A percentile compares a stretch with the other conserved stretches of the same genome.
Evolutionary conservation across 306 rosid genomes (phyloP).

Genomic region (Dicorynia guianensis): DNA sequence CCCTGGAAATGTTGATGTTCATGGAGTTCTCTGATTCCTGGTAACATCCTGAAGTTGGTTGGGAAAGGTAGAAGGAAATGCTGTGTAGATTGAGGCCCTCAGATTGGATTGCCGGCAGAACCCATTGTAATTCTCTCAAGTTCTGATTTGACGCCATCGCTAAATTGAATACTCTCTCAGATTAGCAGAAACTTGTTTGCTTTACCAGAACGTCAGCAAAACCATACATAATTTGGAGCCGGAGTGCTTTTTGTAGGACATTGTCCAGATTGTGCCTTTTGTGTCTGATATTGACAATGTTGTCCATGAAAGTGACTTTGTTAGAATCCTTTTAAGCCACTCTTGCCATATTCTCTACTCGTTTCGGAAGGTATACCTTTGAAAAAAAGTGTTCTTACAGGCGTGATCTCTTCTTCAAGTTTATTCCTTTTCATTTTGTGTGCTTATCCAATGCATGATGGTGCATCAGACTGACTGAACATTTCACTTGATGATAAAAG

Average conservation of each 20-base stretch:
- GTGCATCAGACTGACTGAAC: constrained; percentile 24
- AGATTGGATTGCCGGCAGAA: constrained; percentile 57
- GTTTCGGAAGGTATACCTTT: constrained; percentile 40
- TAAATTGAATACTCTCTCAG: constrained; percentile 20
- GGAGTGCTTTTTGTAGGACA: constrained; percentile 23
- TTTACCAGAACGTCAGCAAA: constrained; percentile 31
- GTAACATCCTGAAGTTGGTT: constrained; percentile 66
- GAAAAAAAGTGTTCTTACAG: constrained; percentile 16
- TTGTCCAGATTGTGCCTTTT: constrained; percentile 41
- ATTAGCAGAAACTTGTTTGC: constrained; percentile 36
- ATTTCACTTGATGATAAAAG: neutral
- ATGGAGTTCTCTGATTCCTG: constrained; percentile 87
- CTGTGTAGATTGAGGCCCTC: constrained; percentile 61
- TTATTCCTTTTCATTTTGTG: constrained; percentile 23
- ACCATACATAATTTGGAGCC: neutral
- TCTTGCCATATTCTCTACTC: constrained; percentile 53
- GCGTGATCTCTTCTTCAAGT: constrained; percentile 28
- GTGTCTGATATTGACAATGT: constrained; percentile 30
- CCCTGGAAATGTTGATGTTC: constrained; percentile 67
- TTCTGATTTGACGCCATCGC: constrained; percentile 74
- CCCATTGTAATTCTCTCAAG: constrained; percentile 67
- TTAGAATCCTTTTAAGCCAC: constrained; percentile 12
- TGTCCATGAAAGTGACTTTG: constrained; percentile 16
- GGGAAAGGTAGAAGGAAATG: constrained; percentile 85
- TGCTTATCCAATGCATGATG: constrained; percentile 27